phyloP scores from a whole-genome alignment of 2,329 filamentous ascomycete genomes.

The Botryotinia narcissicola region DNA sequence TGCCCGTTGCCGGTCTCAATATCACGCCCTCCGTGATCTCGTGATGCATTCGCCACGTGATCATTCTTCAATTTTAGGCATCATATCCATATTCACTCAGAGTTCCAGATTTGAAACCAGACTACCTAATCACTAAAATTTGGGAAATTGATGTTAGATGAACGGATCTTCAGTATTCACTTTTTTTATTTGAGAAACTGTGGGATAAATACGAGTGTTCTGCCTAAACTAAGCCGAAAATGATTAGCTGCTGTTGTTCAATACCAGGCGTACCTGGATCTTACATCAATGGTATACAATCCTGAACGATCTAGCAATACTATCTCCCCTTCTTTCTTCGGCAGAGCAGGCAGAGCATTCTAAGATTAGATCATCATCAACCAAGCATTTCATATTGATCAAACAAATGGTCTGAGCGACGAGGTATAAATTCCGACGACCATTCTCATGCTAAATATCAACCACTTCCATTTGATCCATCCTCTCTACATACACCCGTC shows the following conservation, averaged over 20 bases:
- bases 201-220: background rate
- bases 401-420: background rate
- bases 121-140: background rate
- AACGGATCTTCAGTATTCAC: background rate
- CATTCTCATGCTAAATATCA: too few relatives aligned
- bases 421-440: background rate
- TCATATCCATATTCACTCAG: background rate
- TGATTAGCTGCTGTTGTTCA: background rate
- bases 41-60: background rate
- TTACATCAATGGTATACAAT: background rate
- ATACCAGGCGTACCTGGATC: background rate
- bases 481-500: background rate
- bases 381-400: background rate
- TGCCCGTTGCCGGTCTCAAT: background rate
- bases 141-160: background rate
- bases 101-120: background rate
- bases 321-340: background rate
- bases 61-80: background rate
- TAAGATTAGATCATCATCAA: background rate
- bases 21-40: background rate
- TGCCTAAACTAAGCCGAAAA: background rate
- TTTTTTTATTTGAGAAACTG: background rate
- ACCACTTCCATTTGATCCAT: background rate
- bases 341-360: background rate
- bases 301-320: background rate